Conservation (phyloP, 2,329 filamentous ascomycete genomes). For the Trichophyton mentagrophytes region DNA sequence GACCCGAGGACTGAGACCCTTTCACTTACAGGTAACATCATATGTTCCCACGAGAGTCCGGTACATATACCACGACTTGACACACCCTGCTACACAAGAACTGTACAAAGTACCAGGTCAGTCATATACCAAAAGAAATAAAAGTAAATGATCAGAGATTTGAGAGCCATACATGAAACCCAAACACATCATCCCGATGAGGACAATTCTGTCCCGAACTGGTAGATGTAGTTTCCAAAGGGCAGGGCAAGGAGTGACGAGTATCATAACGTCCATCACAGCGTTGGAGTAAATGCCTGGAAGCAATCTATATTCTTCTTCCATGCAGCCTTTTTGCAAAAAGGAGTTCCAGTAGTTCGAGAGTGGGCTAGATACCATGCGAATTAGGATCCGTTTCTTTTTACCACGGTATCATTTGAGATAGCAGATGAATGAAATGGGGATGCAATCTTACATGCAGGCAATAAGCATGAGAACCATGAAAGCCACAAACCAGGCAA, state of each 20-base stretch:
- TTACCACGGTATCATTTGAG: too few species aligned
- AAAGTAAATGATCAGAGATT: too few species aligned
- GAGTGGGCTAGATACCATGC: constrained; percentile 8
- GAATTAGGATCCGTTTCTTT: not conserved
- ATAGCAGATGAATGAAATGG: too few species aligned
- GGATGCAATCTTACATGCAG: constrained; percentile 9
- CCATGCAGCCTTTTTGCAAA: constrained; percentile 6
- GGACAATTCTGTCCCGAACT: constrained; percentile 8
- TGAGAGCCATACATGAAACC: constrained; percentile 11
- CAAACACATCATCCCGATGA: constrained; percentile 13
- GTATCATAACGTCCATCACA: constrained; percentile 12
- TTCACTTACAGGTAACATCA: constrained; percentile 13
- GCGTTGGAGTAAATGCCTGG: constrained; percentile 10
- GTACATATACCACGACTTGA: constrained; percentile 12
- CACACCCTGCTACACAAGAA: constrained; percentile 10
- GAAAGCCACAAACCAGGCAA: constrained; percentile 12
- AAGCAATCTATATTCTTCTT: constrained; percentile 8
- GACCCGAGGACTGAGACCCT: not conserved
- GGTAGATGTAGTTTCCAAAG: constrained; percentile 13
- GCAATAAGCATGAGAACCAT: constrained; percentile 9
- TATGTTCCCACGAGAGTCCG: constrained; percentile 8
- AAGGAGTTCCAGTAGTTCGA: constrained; percentile 9
- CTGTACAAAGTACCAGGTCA: constrained; percentile 1
- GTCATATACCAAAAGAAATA: too few species aligned
- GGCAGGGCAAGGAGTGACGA: constrained; percentile 13